A percentile compares a stretch with the other conserved stretches of the same genome.
Conservation (phyloP, 768 basidiomycete species). For the Melanogaster broomeanus region DNA sequence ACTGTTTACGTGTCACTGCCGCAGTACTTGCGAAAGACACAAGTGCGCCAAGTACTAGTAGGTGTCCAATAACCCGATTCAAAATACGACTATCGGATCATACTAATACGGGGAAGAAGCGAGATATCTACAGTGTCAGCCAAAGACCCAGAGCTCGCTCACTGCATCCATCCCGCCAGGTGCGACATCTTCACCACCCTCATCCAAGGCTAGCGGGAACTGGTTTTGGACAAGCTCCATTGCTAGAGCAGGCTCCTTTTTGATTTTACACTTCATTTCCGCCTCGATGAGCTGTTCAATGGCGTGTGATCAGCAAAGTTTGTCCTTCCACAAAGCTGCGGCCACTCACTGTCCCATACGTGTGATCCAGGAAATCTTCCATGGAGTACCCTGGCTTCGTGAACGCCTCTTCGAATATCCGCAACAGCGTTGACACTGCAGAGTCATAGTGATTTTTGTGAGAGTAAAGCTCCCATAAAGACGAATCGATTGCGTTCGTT, state of each 20-base stretch:
- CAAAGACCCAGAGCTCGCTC: slow-evolving; percentile 50
- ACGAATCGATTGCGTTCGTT: slow-evolving; percentile 82
- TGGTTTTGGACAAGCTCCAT: slow-evolving; percentile 39
- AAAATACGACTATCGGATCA: neutral
- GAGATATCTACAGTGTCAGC: slow-evolving; percentile 6
- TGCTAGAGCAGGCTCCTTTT: slow-evolving; percentile 69
- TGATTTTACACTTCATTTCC: slow-evolving; percentile 77
- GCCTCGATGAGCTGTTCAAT: slow-evolving; percentile 77
- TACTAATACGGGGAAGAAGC: neutral
- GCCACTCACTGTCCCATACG: slow-evolving; percentile 72
- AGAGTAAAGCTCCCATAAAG: slow-evolving; percentile 88
- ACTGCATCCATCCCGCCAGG: slow-evolving; percentile 35
- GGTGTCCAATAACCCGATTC: no score
- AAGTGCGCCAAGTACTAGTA: no score
- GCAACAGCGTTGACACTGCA: slow-evolving; percentile 82
- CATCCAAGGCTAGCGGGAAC: slow-evolving; percentile 31
- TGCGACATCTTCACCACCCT: slow-evolving; percentile 4
- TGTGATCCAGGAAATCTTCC: slow-evolving; percentile 97
- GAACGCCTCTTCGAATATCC: slow-evolving; percentile 88
- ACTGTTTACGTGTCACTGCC: neutral
- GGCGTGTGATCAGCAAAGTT: slow-evolving; percentile 4
- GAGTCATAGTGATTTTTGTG: slow-evolving; percentile 84
- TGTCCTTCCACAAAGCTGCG: neutral
- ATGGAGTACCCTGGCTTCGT: slow-evolving; percentile 89
- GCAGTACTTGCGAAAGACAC: neutral